Base-by-base conservation (phyloP, 768 basidiomycete genomes). In the Lyophyllum semitale region DNA sequence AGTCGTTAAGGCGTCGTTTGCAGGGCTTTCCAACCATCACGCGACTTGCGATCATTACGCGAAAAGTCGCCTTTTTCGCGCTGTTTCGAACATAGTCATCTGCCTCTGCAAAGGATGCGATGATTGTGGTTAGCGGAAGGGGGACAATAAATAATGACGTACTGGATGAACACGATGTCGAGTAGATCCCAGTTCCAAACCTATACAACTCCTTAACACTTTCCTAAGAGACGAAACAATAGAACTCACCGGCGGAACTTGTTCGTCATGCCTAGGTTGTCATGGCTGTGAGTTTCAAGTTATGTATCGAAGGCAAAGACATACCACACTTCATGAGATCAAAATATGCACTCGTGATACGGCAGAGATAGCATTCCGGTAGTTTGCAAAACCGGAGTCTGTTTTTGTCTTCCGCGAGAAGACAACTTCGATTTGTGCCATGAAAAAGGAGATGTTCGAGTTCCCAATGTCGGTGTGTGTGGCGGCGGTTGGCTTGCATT, bases 151-250 rank as follows among this genome's bases (percentile, higher is more conserved):
- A 18, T 44, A 40, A 18, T 41, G 18, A 70, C 79, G 45, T 60
- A 87, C 86, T 88, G 6, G 85, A 87, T 13, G 86, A 86, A 63
- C 84, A 85, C 2, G 80, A 63, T 13, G 84, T 84, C 1, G 83
- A 84, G 63, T 88, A 89, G 40, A 89, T 87, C 3, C 87, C 87
- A 6, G 73, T 75, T n/a, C 87, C 87, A 65, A 89, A 88, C 57
- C 86, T 84, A 59, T n/a, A 7, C 0, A 18, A 38, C 40, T 3
- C 13, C 32, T 52, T 20, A 40, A 23, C 30, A 8, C 22, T 7
- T 18, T n/a, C 20, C 5, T 37, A 32, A 50, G 25, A 20, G 29
- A 9, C 2, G 9, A 27, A 43, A 58, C 37, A 23, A 48, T 20
- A 15, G n/a, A 20, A 35, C 35, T 55, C 59, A 77, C 77, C 80